phyloP scores from a whole-genome alignment of 2,329 filamentous ascomycete genomes.

The Nemania abortiva region DNA sequence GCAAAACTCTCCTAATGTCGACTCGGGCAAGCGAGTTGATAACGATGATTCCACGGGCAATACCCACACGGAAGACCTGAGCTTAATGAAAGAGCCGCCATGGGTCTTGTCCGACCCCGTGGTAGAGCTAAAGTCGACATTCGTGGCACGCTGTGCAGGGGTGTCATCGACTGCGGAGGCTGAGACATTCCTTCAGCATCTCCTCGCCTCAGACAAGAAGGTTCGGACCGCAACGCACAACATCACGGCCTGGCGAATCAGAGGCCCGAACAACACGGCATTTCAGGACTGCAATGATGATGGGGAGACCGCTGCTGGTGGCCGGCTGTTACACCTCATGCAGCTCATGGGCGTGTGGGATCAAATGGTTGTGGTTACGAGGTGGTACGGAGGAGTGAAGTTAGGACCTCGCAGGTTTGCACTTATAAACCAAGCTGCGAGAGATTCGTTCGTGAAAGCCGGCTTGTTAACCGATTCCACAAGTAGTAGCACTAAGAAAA shows the following conservation, averaged over 20 bases:
- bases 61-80: constrained; percentile 23
- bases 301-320: constrained; percentile 92
- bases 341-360: constrained; percentile 96
- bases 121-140: constrained; percentile 87
- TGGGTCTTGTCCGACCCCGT: constrained; percentile 83
- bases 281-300: constrained; percentile 97
- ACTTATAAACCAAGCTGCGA: constrained; percentile 86
- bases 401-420: constrained; percentile 91
- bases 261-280: constrained; percentile 65
- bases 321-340: constrained; percentile 87
- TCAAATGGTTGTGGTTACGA: constrained; percentile 89
- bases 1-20: constrained; percentile 40
- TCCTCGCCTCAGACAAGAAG: constrained; percentile 85
- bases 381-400: constrained; percentile 95
- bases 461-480: constrained; percentile 72
- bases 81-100: constrained; percentile 55
- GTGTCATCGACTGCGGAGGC: constrained; percentile 80
- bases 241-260: constrained; percentile 93
- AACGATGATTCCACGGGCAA: constrained; percentile 28
- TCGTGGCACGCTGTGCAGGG: constrained; percentile 80
- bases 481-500: constrained; percentile 55
- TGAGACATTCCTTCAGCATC: constrained; percentile 75
- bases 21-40: constrained; percentile 31
- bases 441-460: constrained; percentile 84
- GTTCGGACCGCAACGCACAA: constrained; percentile 92